phyloP scores from a whole-genome alignment of 768 basidiomycete genomes.

The Serendipita sp. region DNA sequence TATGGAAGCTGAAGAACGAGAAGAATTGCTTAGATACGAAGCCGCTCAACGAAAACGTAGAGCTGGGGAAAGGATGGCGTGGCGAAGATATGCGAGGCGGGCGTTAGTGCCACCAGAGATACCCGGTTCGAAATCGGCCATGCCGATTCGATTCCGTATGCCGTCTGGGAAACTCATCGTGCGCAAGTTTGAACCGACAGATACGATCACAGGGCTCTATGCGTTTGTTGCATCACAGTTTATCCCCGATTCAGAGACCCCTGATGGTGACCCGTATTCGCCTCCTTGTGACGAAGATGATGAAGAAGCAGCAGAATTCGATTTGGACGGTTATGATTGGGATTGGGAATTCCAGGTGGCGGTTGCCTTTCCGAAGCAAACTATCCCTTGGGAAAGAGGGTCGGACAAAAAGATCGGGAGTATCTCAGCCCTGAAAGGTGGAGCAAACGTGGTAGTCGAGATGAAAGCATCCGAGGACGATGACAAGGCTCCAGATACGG shows the following conservation, averaged over 20 bases:
- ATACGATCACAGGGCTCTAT: constrained; percentile 49
- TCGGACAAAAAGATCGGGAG: constrained; percentile 26
- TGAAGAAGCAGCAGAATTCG: constrained; percentile 18
- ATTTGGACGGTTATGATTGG: constrained; percentile 24
- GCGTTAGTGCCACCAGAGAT: constrained; percentile 28
- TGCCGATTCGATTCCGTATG: constrained; percentile 39
- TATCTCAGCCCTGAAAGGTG: constrained; percentile 15
- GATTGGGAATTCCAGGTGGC: constrained; percentile 61
- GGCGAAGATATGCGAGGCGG: constrained; percentile 45
- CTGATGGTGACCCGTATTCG: constrained; percentile 27
- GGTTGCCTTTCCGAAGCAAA: constrained; percentile 42
- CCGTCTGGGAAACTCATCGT: constrained; percentile 39
- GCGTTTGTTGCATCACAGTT: constrained; percentile 53
- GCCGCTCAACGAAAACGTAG: constrained; percentile 8
- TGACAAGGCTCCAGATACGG: background rate
- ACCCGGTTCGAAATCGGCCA: constrained; percentile 22
- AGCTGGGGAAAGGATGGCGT: constrained; percentile 25
- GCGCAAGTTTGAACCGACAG: constrained; percentile 33
- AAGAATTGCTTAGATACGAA: constrained; percentile 14
- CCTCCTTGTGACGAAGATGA: constrained; percentile 19
- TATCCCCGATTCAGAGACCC: constrained; percentile 26
- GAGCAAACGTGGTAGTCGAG: constrained; percentile 21
- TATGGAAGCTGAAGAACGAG: constrained; percentile 11
- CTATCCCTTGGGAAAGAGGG: constrained; percentile 20
- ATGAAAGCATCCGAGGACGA: background rate